Evolutionary conservation across 2,329 filamentous ascomycete species (phyloP), one percentile per base, ranked within the genome.

Genomic region (Tolypocladium guangdongense): DNA sequence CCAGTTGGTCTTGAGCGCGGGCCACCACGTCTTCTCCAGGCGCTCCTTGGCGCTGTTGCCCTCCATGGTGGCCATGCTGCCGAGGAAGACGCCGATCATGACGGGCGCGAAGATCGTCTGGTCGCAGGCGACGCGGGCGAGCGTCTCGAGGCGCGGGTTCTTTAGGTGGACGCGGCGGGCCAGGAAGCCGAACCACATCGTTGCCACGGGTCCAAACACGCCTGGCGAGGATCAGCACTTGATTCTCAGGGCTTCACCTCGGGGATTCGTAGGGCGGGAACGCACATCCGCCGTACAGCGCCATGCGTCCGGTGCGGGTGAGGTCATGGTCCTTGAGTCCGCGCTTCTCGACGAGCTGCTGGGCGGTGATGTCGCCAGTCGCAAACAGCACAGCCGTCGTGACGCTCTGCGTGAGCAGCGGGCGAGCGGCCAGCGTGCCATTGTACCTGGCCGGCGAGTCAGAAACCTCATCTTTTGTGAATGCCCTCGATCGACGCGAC

Each of bases 321-420:
- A 83, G 62, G 64, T 92, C 86, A 68, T 99, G 92, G 59, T 87
- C 86, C 61, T 85, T 73, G 30, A 87, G 60, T 20, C 90, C 91
- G 64, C 80, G 84, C 69, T 83, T 85, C 73, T 97, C 92, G 55
- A 99, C 88, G 37, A 83, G 77, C 73, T 97, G 92, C 72, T 99
- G 93, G 38, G 93, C 90, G 60, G 95, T 84, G 56, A 87, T 78
- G 73, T 99, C 93, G 63, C 93, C 93, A 16, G 90, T 88, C 55
- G 87, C 91, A 68, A 97, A 99, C 58, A 99, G 84, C 55, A 97
- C 80, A 49, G 89, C 87, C 39, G 92, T 96, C 54, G 90, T 95
- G 63, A 96, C 74, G 67, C 86, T 88, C 76, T 96, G 90, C 12
- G 92, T 97, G 64, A 96, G 82, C 62, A 97, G 76, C 56, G 92